These are phyloP conservation scores for Leccinum pseudoinsigne DNA, from an alignment of 1,284 basidiomycete species.

Conservation along the genomic window DNA sequence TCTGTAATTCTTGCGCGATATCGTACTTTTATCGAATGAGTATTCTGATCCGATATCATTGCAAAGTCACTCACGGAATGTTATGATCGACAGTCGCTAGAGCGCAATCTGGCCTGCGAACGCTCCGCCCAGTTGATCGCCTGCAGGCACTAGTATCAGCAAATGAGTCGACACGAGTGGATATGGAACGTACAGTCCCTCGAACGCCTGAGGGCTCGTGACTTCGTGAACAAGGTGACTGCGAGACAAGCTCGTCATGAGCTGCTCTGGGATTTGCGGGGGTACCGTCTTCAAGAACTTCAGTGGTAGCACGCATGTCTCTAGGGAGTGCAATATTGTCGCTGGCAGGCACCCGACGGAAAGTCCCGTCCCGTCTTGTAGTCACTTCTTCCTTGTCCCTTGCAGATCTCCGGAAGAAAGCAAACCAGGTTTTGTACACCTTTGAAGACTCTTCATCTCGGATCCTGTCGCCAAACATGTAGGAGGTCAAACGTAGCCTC, in stretches of 20 bases:
- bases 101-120: slow-evolving; percentile 91
- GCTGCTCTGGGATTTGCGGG: slow-evolving; percentile 59
- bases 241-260: too few species aligned
- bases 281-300: slow-evolving; percentile 60
- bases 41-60: too few species aligned
- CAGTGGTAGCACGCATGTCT: slow-evolving; percentile 74
- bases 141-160: slow-evolving; percentile 38
- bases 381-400: slow-evolving; percentile 37
- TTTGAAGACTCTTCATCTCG: slow-evolving; percentile 60
- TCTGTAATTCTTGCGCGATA: too few species aligned
- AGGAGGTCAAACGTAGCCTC: slow-evolving; percentile 75
- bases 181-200: slow-evolving; percentile 70
- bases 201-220: slow-evolving; percentile 95
- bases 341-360: slow-evolving; percentile 78
- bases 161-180: slow-evolving; percentile 3
- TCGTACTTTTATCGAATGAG: too few species aligned
- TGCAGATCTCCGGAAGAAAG: slow-evolving; percentile 37
- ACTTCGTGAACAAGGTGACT: slow-evolving; percentile 92
- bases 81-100: slow-evolving; percentile 96
- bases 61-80: slow-evolving; percentile 71
- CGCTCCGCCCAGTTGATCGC: slow-evolving; percentile 77
- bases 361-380: slow-evolving; percentile 53
- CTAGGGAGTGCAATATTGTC: slow-evolving; percentile 81
- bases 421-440: slow-evolving; percentile 41
- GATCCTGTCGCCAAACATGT: slow-evolving; percentile 77